Percentiles rank a stretch among this genome's conserved stretches.
Conservation (phyloP, 768 basidiomycete species). For the Lepiota subincarnata region DNA sequence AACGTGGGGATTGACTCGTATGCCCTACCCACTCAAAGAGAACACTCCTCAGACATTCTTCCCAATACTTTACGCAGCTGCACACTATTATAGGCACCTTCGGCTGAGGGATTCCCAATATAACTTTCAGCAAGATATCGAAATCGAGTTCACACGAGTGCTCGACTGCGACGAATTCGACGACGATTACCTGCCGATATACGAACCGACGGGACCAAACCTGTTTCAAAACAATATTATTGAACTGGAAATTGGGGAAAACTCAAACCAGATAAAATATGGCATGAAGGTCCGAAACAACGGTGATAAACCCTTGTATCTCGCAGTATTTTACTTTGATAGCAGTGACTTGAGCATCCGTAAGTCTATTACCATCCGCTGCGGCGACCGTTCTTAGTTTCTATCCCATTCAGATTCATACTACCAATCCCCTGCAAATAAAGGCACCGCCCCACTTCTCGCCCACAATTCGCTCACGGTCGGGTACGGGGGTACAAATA, state of each 20-base stretch:
- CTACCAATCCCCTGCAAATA: slow-evolving; percentile 22
- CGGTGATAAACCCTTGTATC: slow-evolving; percentile 27
- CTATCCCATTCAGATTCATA: background rate
- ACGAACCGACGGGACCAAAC: slow-evolving; percentile 22
- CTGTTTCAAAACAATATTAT: slow-evolving; percentile 25
- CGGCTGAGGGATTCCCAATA: slow-evolving; percentile 13
- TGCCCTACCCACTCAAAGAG: slow-evolving; percentile 15
- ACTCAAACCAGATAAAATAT: background rate
- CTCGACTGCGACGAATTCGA: slow-evolving; percentile 19
- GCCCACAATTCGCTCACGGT: slow-evolving; percentile 25
- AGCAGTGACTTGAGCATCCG: slow-evolving; percentile 31
- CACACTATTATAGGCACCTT: slow-evolving; percentile 27
- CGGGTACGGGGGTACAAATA: slow-evolving; percentile 36
- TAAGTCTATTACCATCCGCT: slow-evolving; percentile 16
- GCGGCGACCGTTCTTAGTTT: background rate
- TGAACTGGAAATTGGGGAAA: slow-evolving; percentile 18
- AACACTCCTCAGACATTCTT: slow-evolving; percentile 15
- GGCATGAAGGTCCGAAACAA: slow-evolving; percentile 30
- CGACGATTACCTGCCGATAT: slow-evolving; percentile 15
- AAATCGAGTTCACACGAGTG: slow-evolving; percentile 17
- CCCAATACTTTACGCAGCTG: slow-evolving; percentile 14
- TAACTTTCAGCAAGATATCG: slow-evolving; percentile 26
- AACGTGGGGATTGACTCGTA: slow-evolving; percentile 15
- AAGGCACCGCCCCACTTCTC: slow-evolving; percentile 24
- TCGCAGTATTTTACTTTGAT: slow-evolving; percentile 39